phyloP scores from a whole-genome alignment of 2,329 filamentous ascomycete species.

The Penicillium sp. region DNA sequence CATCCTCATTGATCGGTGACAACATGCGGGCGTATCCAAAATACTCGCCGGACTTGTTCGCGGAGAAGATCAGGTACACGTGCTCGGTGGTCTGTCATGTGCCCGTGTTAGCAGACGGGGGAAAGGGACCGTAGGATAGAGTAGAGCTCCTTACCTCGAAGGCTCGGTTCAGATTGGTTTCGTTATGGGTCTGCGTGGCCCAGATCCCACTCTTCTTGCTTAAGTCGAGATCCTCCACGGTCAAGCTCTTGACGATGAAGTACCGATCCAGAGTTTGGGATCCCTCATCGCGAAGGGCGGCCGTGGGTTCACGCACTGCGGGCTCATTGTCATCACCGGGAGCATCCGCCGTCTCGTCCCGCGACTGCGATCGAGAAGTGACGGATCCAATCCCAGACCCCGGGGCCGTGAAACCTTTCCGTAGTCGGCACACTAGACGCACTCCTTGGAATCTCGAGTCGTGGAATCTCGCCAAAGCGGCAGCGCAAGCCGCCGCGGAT shows the following conservation, averaged over 20 bases:
- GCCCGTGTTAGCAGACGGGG: not conserved
- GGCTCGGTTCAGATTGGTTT: conserved; percentile 75
- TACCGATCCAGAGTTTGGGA: conserved; percentile 66
- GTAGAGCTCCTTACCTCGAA: conserved; percentile 62
- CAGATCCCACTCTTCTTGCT: conserved; percentile 86
- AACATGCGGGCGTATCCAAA: conserved; percentile 92
- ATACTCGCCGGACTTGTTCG: conserved; percentile 96
- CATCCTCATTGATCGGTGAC: conserved; percentile 77
- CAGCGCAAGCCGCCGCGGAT: conserved; percentile 70
- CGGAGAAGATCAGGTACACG: conserved; percentile 91
- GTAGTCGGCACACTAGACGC: conserved; percentile 78
- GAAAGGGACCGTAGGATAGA: not conserved
- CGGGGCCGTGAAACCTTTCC: conserved; percentile 54
- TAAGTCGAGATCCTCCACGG: conserved; percentile 81
- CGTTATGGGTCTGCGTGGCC: conserved; percentile 94
- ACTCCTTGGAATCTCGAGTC: conserved; percentile 87
- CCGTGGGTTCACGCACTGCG: conserved; percentile 8
- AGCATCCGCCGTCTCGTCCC: conserved; percentile 16
- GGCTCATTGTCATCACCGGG: conserved; percentile 10
- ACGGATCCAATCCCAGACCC: conserved; percentile 35
- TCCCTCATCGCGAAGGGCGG: conserved; percentile 13
- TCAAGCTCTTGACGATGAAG: conserved; percentile 91
- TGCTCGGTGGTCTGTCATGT: conserved; percentile 67
- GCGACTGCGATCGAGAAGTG: conserved; percentile 52
- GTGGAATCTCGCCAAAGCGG: conserved; percentile 80